Percentiles rank a stretch among this genome's conserved stretches.
These are phyloP conservation scores for Lasiodiplodia sp. DNA, from an alignment of 2,329 filamentous ascomycete species.

Conservation along the genomic window DNA sequence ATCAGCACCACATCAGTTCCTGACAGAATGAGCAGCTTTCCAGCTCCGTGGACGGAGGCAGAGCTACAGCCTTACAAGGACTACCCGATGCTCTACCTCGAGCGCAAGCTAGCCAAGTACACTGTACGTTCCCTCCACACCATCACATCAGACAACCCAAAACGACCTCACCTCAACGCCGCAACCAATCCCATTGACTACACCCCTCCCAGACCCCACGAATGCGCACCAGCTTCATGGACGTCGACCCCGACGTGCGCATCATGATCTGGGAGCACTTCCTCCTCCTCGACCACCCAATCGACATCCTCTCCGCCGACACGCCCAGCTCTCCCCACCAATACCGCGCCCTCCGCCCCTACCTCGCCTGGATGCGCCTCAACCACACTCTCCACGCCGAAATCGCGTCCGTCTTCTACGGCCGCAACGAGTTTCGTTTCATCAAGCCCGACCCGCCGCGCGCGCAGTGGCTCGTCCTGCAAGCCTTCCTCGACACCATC, in stretches of 20 bases:
- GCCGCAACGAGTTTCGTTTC: not conserved
- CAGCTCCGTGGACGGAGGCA: too few species aligned
- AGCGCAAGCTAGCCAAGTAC: too few species aligned
- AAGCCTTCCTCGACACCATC: not conserved
- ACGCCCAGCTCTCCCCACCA: not conserved
- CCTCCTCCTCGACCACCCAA: not conserved
- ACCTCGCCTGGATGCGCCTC: not conserved
- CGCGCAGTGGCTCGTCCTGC: not conserved
- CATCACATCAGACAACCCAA: too few species aligned
- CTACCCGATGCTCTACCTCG: too few species aligned
- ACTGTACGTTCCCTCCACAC: too few species aligned
- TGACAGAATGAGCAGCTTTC: too few species aligned
- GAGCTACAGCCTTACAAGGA: too few species aligned
- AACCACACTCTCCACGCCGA: conserved; percentile 47
- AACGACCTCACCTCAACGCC: too few species aligned
- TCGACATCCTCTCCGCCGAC: not conserved
- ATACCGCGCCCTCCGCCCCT: not conserved
- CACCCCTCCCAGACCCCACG: too few species aligned
- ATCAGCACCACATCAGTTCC: too few species aligned
- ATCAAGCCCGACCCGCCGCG: not conserved
- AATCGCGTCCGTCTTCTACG: not conserved
- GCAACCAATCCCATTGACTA: too few species aligned
- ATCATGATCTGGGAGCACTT: not conserved
- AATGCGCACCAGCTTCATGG: too few species aligned
- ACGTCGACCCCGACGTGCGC: not conserved